Evolutionary conservation across 108 stramenopile genomes (phyloP).

Genomic region (Fragilariopsis cylindrus): DNA sequence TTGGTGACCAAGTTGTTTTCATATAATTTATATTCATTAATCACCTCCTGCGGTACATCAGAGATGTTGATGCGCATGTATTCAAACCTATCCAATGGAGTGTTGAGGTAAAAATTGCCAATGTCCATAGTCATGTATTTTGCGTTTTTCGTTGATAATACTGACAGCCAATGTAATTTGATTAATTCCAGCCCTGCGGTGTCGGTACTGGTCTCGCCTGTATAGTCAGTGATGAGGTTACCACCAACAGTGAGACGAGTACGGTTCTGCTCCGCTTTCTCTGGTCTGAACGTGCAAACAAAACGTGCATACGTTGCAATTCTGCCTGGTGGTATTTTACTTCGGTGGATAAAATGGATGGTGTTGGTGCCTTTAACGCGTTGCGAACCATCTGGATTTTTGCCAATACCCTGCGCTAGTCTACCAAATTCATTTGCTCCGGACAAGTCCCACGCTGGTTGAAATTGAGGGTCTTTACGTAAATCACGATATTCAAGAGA

Average conservation of each 20-base stretch:
- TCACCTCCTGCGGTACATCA: conserved; percentile 31
- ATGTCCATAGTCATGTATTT: conserved; percentile 30
- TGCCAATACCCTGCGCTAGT: conserved; percentile 25
- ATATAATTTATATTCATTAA: conserved; percentile 39
- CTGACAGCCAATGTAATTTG: conserved; percentile 38
- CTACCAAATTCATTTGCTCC: conserved; percentile 35
- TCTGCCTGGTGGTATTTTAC: conserved; percentile 19
- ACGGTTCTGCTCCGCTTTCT: conserved; percentile 18
- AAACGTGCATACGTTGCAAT: conserved; percentile 33
- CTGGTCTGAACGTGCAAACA: conserved; percentile 21
- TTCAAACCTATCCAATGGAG: conserved; percentile 33
- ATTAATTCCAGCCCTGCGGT: conserved; percentile 35
- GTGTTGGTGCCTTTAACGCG: conserved; percentile 22
- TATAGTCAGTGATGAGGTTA: conserved; percentile 26
- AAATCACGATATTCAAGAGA: no score
- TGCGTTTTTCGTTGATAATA: conserved; percentile 26
- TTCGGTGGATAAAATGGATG: conserved; percentile 28
- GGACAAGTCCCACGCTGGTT: conserved; percentile 17
- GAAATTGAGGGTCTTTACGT: no score
- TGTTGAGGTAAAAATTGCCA: conserved; percentile 39
- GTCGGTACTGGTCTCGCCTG: conserved; percentile 23
- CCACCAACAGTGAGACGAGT: conserved; percentile 34
- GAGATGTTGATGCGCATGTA: conserved; percentile 41
- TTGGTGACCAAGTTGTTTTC: not conserved
- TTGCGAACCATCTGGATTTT: conserved; percentile 5